A percentile compares a stretch with the other conserved stretches of the same genome.
phyloP scores from a whole-genome alignment of 768 basidiomycete species.

The Auricularia auricula-judae region DNA sequence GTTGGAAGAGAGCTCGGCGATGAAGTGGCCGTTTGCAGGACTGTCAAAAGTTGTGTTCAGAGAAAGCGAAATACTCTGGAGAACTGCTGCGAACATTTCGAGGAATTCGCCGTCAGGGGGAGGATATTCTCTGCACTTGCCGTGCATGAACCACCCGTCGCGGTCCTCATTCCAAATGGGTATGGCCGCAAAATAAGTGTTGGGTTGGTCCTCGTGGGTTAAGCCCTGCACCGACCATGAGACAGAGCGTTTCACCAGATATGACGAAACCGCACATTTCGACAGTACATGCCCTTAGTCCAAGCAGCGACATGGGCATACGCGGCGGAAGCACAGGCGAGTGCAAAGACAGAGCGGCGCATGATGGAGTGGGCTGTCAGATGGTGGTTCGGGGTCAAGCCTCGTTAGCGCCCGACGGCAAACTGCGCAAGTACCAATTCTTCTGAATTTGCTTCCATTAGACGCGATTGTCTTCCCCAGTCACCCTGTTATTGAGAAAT shows the following conservation, averaged over 20 bases:
- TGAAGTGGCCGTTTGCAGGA: conserved; percentile 3
- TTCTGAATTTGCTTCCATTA: background rate
- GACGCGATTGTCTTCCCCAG: no score
- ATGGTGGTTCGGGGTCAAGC: background rate
- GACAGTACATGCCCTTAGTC: conserved; percentile 1
- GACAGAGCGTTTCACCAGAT: background rate
- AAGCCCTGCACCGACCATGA: background rate
- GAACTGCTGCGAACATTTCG: background rate
- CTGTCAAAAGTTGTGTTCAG: background rate
- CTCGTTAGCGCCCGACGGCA: background rate
- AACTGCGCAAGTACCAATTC: background rate
- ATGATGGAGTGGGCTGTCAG: background rate
- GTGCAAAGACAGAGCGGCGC: background rate
- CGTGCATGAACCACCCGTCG: conserved; percentile 2
- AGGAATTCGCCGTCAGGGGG: conserved; percentile 3
- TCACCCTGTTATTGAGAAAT: no score
- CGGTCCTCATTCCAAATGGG: background rate
- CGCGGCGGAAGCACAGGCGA: background rate
- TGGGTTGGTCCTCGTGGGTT: background rate
- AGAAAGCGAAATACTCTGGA: background rate
- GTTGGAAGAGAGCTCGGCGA: background rate
- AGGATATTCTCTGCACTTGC: conserved; percentile 2
- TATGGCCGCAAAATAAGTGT: background rate
- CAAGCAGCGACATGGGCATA: background rate
- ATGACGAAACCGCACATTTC: background rate